phyloP scores from a whole-genome alignment of 768 basidiomycete species.

The Suillus plorans region DNA sequence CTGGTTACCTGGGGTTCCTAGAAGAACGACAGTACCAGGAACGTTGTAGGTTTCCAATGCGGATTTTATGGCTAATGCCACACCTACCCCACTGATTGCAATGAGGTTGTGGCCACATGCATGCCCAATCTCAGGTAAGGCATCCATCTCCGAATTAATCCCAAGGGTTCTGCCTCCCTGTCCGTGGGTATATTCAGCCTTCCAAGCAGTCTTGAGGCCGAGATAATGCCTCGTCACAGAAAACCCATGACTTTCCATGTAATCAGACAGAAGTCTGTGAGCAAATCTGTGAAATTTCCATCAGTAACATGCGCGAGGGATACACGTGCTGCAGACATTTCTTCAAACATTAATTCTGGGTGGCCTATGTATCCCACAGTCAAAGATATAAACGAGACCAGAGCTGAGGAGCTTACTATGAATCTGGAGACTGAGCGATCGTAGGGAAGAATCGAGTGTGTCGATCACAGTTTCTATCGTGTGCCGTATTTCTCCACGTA shows the following conservation, averaged over 20 bases:
- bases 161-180: slow-evolving; percentile 65
- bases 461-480: slow-evolving; percentile 58
- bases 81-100: slow-evolving; percentile 72
- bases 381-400: slow-evolving; percentile 11
- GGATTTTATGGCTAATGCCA: slow-evolving; percentile 70
- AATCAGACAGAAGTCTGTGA: slow-evolving; percentile 65
- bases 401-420: slow-evolving; percentile 49
- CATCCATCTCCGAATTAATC: slow-evolving; percentile 78
- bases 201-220: slow-evolving; percentile 74
- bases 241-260: slow-evolving; percentile 70
- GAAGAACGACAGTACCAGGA: slow-evolving; percentile 65
- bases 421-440: slow-evolving; percentile 66
- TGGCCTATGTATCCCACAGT: slow-evolving; percentile 41
- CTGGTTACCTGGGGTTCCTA: slow-evolving; percentile 70
- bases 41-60: slow-evolving; percentile 63
- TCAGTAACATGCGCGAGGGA: slow-evolving; percentile 3
- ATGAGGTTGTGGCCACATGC: slow-evolving; percentile 86
- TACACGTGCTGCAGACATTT: slow-evolving; percentile 45
- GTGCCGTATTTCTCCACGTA: slow-evolving; percentile 38
- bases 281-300: slow-evolving; percentile 51
- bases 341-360: slow-evolving; percentile 67
- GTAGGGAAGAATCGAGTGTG: slow-evolving; percentile 49
- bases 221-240: slow-evolving; percentile 69
- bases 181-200: slow-evolving; percentile 65
- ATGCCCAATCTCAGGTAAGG: slow-evolving; percentile 54